phyloP scores from a whole-genome alignment of 805 yeast genomes.

The Candida methanosorbosa region DNA sequence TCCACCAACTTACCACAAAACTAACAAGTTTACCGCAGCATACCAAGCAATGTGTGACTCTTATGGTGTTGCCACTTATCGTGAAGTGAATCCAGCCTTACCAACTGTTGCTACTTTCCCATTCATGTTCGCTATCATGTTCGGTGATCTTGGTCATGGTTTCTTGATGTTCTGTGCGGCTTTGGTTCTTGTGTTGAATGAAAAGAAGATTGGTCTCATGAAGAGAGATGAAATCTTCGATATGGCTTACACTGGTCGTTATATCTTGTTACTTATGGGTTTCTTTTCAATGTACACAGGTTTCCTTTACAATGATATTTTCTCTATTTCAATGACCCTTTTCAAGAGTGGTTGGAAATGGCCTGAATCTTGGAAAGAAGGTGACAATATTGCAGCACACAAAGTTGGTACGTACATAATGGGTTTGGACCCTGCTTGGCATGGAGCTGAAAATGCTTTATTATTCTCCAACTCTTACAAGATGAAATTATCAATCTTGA shows the following conservation, averaged over 20 bases:
- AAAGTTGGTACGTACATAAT: slow-evolving; percentile 64
- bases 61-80: slow-evolving; percentile 87
- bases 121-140: slow-evolving; percentile 98
- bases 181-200: slow-evolving; percentile 60
- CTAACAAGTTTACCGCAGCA: slow-evolving; percentile 90
- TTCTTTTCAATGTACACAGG: slow-evolving; percentile 94
- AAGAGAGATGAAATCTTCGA: slow-evolving; percentile 90
- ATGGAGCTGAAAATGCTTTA: slow-evolving; percentile 88
- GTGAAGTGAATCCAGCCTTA: slow-evolving; percentile 93
- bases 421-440: slow-evolving; percentile 96
- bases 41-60: slow-evolving; percentile 94
- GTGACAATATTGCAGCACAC: slow-evolving; percentile 61
- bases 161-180: slow-evolving; percentile 73
- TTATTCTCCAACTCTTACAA: slow-evolving; percentile 91
- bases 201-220: slow-evolving; percentile 55
- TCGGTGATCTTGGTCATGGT: slow-evolving; percentile 98
- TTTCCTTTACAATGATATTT: slow-evolving; percentile 83
- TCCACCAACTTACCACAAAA: slow-evolving; percentile 92
- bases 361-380: slow-evolving; percentile 67
- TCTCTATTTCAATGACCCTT: slow-evolving; percentile 82
- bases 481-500: slow-evolving; percentile 90
- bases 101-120: slow-evolving; percentile 96
- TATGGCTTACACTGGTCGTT: slow-evolving; percentile 93
- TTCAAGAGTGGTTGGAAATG: slow-evolving; percentile 91
- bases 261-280: slow-evolving; percentile 89